phyloP scores from a whole-genome alignment of 768 basidiomycete genomes.

The Agrocybe pediades region DNA sequence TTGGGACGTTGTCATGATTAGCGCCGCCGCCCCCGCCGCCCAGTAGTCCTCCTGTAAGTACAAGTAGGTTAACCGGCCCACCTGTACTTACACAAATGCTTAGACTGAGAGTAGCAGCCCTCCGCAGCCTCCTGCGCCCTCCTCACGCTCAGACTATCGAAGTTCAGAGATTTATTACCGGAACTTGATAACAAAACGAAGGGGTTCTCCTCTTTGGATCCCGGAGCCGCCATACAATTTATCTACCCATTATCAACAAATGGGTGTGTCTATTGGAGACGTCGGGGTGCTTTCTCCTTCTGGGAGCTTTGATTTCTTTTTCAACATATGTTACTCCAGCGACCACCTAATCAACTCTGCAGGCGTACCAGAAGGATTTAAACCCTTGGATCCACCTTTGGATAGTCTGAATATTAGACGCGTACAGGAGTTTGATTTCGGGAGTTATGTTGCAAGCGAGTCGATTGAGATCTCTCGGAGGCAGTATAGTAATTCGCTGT shows the following conservation, averaged over 20 bases:
- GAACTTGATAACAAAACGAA: slow-evolving; percentile 11
- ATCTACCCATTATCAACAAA: slow-evolving; percentile 7
- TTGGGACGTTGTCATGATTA: no score
- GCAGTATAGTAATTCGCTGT: neutral
- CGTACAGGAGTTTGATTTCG: neutral
- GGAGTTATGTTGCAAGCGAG: slow-evolving; percentile 8
- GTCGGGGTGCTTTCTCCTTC: slow-evolving; percentile 17
- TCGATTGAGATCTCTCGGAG: slow-evolving; percentile 1
- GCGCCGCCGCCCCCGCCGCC: no score
- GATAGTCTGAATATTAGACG: neutral
- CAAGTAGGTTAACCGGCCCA: no score
- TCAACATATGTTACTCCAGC: slow-evolving; percentile 14
- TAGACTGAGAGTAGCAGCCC: no score
- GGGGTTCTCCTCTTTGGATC: slow-evolving; percentile 18
- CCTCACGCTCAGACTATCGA: neutral
- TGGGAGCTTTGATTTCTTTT: slow-evolving; percentile 21
- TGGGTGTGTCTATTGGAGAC: slow-evolving; percentile 18
- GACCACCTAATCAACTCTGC: slow-evolving; percentile 12
- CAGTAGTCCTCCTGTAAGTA: no score
- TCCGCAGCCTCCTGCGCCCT: neutral
- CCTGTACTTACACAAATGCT: no score
- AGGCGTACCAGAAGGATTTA: slow-evolving; percentile 12
- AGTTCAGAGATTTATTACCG: slow-evolving; percentile 16
- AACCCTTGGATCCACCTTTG: neutral
- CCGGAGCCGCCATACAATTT: slow-evolving; percentile 12